Conservation (phyloP, 768 basidiomycete species). For the Trametes meyenii region DNA sequence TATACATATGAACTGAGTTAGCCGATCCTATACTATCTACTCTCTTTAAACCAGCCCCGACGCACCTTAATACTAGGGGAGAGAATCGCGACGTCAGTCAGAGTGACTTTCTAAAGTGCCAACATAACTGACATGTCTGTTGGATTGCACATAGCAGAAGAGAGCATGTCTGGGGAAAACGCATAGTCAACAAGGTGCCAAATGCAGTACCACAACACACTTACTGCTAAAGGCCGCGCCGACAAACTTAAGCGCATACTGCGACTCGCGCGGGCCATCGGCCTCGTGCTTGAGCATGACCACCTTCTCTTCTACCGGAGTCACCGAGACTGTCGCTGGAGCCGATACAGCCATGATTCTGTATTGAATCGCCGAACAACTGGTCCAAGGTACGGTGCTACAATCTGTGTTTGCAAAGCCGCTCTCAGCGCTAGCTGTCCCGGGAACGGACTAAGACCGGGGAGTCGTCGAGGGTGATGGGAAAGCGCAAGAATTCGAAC, state of each 20-base stretch:
- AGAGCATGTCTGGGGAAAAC: slow-evolving; percentile 35
- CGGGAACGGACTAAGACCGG: no score
- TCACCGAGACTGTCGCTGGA: slow-evolving; percentile 20
- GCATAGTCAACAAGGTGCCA: neutral
- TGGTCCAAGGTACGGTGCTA: neutral
- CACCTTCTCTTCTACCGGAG: slow-evolving; percentile 30
- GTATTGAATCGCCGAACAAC: neutral
- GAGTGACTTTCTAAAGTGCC: neutral
- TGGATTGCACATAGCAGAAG: slow-evolving; percentile 39
- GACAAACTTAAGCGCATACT: slow-evolving; percentile 35
- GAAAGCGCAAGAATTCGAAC: no score
- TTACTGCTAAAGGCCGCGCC: slow-evolving; percentile 36
- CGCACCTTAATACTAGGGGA: slow-evolving; percentile 32
- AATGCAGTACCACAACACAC: slow-evolving; percentile 6
- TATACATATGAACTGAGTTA: slow-evolving; percentile 20
- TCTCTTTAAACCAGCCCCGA: no score
- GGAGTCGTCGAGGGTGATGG: no score
- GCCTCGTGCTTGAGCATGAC: slow-evolving; percentile 19
- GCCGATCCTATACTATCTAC: neutral
- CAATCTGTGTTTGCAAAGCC: neutral
- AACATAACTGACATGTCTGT: slow-evolving; percentile 35
- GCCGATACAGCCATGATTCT: neutral
- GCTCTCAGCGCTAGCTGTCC: neutral
- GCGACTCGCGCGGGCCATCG: slow-evolving; percentile 16
- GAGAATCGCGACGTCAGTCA: neutral